Conservation (phyloP, 108 stramenopile species). For the Ochromonas danica region DNA sequence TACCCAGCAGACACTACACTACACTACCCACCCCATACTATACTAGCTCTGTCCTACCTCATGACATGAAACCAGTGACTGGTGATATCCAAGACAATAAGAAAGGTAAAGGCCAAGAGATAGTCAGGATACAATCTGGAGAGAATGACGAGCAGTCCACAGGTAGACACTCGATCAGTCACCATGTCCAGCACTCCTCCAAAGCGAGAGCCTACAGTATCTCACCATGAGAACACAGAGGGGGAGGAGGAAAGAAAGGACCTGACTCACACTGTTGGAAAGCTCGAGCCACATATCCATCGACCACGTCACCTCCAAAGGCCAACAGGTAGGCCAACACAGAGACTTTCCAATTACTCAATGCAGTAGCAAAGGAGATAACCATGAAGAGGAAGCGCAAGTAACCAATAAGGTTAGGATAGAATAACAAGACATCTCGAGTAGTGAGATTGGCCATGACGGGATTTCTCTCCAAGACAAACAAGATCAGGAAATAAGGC, state of each 20-base stretch:
- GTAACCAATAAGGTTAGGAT: conserved; percentile 93
- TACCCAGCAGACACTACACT: no score
- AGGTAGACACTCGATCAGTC: conserved; percentile 88
- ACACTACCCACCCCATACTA: no score
- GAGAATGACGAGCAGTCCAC: conserved; percentile 59
- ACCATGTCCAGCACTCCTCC: conserved; percentile 95
- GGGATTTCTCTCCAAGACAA: no score
- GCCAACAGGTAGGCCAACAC: conserved; percentile 73
- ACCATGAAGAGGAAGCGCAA: conserved; percentile 63
- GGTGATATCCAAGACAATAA: conserved; percentile 50
- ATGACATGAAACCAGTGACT: conserved; percentile 89
- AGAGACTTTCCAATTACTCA: conserved; percentile 55
- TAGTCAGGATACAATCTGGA: conserved; percentile 41
- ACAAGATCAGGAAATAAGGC: no score
- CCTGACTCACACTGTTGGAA: conserved; percentile 77
- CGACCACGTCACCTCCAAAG: conserved; percentile 90
- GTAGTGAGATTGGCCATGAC: no score
- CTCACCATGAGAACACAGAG: no score
- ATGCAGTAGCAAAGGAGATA: conserved; percentile 55
- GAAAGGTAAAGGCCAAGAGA: conserved; percentile 48
- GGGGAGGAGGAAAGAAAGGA: no score
- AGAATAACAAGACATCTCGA: conserved; percentile 62
- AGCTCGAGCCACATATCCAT: conserved; percentile 85
- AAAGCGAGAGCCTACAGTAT: conserved; percentile 59
- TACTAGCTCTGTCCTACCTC: no score